Percentiles rank a stretch among this genome's conserved stretches.
Conservation (phyloP, 2,329 filamentous ascomycete genomes). For the Aphanoascus verrucosus region DNA sequence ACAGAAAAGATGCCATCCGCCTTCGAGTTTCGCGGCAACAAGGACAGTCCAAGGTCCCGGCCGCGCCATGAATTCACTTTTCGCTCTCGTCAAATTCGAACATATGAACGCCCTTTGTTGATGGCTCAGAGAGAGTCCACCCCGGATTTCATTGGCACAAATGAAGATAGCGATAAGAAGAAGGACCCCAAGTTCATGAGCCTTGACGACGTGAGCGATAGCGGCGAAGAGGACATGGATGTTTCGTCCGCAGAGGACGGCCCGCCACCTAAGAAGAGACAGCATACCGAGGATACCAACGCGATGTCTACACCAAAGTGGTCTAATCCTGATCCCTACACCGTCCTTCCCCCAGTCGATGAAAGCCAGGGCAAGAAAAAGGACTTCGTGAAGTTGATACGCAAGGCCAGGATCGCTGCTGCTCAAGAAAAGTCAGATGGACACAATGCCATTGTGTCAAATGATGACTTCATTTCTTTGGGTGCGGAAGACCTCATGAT, state of each 20-base stretch:
- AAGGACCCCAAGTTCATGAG: constrained; percentile 26
- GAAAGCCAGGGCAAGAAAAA: constrained; percentile 63
- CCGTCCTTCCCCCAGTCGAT: constrained; percentile 68
- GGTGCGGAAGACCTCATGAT: constrained; percentile 51
- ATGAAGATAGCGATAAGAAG: constrained; percentile 21
- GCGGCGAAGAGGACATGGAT: constrained; percentile 39
- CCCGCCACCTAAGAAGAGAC: constrained; percentile 31
- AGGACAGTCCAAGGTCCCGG: constrained; percentile 19
- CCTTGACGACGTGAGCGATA: constrained; percentile 35
- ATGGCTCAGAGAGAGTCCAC: constrained; percentile 27
- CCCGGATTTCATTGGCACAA: constrained; percentile 26
- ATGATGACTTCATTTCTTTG: constrained; percentile 84
- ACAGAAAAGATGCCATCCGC: constrained; percentile 19
- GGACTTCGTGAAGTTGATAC: constrained; percentile 82
- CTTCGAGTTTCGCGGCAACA: constrained; percentile 28
- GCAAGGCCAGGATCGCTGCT: constrained; percentile 66
- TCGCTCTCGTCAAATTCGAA: constrained; percentile 28
- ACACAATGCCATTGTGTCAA: constrained; percentile 45
- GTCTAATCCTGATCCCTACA: constrained; percentile 95
- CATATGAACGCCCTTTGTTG: constrained; percentile 31
- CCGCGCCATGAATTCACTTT: constrained; percentile 32
- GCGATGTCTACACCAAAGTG: constrained; percentile 53
- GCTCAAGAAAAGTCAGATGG: constrained; percentile 39
- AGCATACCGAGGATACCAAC: constrained; percentile 20
- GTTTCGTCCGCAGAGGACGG: constrained; percentile 30